Percentiles rank a stretch among this genome's conserved stretches.
These are phyloP conservation scores for Fistulina hepatica DNA, from an alignment of 1,284 basidiomycete species.

Conservation along the genomic window DNA sequence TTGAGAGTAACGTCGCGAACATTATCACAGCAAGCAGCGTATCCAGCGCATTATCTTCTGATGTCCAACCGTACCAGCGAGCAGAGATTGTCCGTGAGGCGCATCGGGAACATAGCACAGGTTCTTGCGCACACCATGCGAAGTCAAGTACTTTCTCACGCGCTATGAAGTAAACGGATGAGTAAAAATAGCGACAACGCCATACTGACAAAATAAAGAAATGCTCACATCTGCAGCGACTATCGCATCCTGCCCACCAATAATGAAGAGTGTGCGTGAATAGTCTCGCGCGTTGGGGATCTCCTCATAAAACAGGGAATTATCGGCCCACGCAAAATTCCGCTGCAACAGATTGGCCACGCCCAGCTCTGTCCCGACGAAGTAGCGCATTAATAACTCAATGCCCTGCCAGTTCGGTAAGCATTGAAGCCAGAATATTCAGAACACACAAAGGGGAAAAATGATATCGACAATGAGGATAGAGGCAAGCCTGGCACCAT, in stretches of 20 bases:
- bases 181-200: conserved; percentile 4
- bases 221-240: conserved; percentile 53
- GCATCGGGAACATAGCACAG: conserved; percentile 61
- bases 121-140: conserved; percentile 64
- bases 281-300: conserved; percentile 67
- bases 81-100: conserved; percentile 64
- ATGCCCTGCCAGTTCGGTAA: conserved; percentile 38
- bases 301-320: conserved; percentile 82
- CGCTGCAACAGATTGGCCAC: conserved; percentile 77
- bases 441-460: conserved; percentile 5
- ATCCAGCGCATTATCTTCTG: conserved; percentile 60
- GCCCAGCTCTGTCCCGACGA: conserved; percentile 77
- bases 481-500: background rate
- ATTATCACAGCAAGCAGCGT: too few species aligned
- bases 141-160: conserved; percentile 60
- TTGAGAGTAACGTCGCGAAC: too few species aligned
- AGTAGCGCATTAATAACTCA: conserved; percentile 76
- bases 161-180: conserved; percentile 33
- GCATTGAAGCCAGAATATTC: conserved; percentile 2
- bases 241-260: conserved; percentile 76
- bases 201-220: conserved; percentile 1
- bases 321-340: conserved; percentile 81
- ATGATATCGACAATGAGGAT: conserved; percentile 3
- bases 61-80: conserved; percentile 43
- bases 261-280: conserved; percentile 51